Percentiles rank a stretch among this genome's conserved stretches.
These are phyloP conservation scores for Firmiana major DNA, from an alignment of 345 rosid species.

Conservation along the genomic window DNA sequence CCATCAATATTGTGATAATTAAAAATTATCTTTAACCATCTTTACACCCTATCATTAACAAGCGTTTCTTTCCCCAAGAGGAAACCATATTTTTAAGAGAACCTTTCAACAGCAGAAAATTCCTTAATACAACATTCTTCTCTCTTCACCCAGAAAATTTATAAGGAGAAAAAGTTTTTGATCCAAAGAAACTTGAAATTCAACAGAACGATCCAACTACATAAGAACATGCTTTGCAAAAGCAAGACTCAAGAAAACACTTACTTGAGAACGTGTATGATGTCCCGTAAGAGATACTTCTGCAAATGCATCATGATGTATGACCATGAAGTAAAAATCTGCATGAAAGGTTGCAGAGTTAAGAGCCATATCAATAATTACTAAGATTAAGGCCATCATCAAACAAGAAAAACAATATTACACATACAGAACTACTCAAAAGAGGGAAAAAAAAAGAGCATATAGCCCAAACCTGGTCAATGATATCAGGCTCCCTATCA, in stretches of 20 bases:
- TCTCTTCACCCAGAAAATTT: background rate
- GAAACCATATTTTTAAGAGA: background rate
- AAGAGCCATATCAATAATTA: conserved; percentile 4
- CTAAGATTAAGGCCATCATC: background rate
- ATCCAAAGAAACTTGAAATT: background rate
- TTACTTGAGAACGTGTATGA: conserved; percentile 61
- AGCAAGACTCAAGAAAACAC: conserved; percentile 11
- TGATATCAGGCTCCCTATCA: conserved; percentile 78
- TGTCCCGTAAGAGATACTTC: conserved; percentile 55
- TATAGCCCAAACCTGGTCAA: conserved; percentile 66
- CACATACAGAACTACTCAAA: background rate
- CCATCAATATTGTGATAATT: background rate
- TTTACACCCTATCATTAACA: background rate
- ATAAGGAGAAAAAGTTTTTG: background rate
- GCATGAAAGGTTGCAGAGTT: conserved; percentile 23
- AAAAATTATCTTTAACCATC: background rate
- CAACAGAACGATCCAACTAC: background rate
- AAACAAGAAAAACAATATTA: background rate
- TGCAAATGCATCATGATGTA: conserved; percentile 61
- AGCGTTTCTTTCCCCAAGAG: background rate
- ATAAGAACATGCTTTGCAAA: background rate
- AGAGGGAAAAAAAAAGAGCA: conserved; percentile 7
- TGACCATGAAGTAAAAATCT: conserved; percentile 80
- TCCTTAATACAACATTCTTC: background rate
- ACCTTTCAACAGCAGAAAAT: background rate